Evolutionary conservation across 352 stramenopile genomes (phyloP).

Genomic region (Phytopythium delawarense): DNA sequence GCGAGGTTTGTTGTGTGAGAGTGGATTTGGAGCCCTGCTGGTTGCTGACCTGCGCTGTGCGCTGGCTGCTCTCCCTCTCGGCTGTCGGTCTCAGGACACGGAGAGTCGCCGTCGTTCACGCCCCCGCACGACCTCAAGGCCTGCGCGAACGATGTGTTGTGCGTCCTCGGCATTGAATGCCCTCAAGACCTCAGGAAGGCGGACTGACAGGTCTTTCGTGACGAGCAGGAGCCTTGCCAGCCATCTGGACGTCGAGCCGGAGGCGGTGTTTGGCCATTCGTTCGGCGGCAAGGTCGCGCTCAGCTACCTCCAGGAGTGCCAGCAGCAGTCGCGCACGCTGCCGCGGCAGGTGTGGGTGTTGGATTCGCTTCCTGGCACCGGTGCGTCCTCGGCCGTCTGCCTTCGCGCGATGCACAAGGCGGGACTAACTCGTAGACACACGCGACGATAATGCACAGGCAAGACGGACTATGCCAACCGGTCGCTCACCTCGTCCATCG

Average conservation of each 20-base stretch:
- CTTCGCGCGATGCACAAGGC: too few relatives aligned
- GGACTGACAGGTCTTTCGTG: background rate
- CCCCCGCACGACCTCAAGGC: constrained; percentile 58
- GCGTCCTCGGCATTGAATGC: constrained; percentile 6
- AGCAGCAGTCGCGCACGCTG: constrained; percentile 28
- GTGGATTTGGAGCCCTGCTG: too few relatives aligned
- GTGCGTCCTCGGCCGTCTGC: constrained; percentile 16
- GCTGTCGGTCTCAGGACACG: constrained; percentile 34
- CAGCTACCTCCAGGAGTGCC: constrained; percentile 55
- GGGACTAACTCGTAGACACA: too few relatives aligned
- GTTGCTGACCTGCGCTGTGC: too few relatives aligned
- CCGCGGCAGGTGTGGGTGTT: constrained; percentile 69
- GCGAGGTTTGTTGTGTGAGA: constrained; percentile 32
- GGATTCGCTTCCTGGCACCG: constrained; percentile 64
- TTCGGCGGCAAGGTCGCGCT: constrained; percentile 80
- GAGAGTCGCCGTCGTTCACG: constrained; percentile 65
- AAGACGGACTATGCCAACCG: constrained; percentile 61
- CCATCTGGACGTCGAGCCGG: constrained; percentile 47
- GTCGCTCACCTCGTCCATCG: constrained; percentile 61
- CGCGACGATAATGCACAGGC: constrained; percentile 12
- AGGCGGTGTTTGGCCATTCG: constrained; percentile 67
- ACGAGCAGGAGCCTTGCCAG: constrained; percentile 38
- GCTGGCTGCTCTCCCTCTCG: background rate
- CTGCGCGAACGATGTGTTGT: constrained; percentile 71
- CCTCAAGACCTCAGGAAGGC: background rate